Percentiles rank a stretch among this genome's conserved stretches.
Evolutionary conservation across 2,329 filamentous ascomycete species (phyloP).

Genomic region (Nemania sp.): DNA sequence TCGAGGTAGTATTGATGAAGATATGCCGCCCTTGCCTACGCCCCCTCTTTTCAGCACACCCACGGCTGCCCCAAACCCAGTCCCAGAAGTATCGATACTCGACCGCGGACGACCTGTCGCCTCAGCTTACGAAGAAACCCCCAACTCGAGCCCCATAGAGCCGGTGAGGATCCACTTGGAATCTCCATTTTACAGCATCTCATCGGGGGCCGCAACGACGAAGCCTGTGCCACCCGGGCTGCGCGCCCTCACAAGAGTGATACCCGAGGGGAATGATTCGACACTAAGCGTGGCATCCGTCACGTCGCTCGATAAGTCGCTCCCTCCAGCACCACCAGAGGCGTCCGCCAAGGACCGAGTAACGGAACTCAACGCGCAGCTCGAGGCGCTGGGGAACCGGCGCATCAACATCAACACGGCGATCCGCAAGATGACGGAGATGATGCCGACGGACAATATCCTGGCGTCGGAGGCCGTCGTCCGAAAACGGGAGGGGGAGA

Average conservation of each 20-base stretch:
- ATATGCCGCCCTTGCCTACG: constrained; percentile 54
- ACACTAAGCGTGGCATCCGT: constrained; percentile 40
- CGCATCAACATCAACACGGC: constrained; percentile 77
- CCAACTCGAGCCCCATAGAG: constrained; percentile 40
- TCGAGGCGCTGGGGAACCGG: constrained; percentile 73
- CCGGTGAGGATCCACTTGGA: constrained; percentile 50
- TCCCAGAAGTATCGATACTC: constrained; percentile 52
- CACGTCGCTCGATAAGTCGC: constrained; percentile 63
- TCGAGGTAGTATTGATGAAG: constrained; percentile 54
- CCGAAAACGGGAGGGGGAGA: constrained; percentile 66
- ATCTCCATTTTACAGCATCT: constrained; percentile 46
- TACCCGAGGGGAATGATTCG: constrained; percentile 38
- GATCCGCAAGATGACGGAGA: constrained; percentile 81
- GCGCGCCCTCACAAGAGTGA: constrained; percentile 15
- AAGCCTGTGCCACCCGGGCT: constrained; percentile 34
- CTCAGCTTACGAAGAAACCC: constrained; percentile 45
- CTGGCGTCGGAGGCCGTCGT: constrained; percentile 74
- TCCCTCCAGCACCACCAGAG: constrained; percentile 73
- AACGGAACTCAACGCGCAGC: constrained; percentile 72
- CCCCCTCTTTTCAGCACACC: constrained; percentile 52
- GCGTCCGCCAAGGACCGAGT: constrained; percentile 70
- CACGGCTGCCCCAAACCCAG: constrained; percentile 35
- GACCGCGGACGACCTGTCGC: constrained; percentile 55
- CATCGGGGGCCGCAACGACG: constrained; percentile 23
- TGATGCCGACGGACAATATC: constrained; percentile 78